Evolutionary conservation across 2,329 filamentous ascomycete genomes (phyloP).

Genomic region (Coniochaeta sp.): DNA sequence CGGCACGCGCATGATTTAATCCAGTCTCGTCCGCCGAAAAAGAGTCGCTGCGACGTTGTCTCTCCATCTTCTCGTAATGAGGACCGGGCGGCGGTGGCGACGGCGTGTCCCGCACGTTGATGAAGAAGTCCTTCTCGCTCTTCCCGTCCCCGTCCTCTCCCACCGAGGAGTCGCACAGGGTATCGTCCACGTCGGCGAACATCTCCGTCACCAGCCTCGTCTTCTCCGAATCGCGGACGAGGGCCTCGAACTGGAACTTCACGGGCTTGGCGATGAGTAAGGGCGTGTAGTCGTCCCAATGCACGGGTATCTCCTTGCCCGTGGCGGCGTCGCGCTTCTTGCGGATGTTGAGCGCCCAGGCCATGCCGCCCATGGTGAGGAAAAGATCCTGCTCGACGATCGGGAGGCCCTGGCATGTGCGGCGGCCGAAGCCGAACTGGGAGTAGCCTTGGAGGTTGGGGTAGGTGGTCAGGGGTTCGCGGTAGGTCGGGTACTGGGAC

Average conservation of each 20-base stretch:
- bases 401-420: slow-evolving; percentile 36
- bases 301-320: slow-evolving; percentile 24
- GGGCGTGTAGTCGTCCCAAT: slow-evolving; percentile 36
- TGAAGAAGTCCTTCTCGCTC: neutral
- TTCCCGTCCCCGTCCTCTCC: neutral
- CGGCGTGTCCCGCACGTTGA: neutral
- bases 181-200: slow-evolving; percentile 21
- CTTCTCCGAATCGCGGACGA: slow-evolving; percentile 19
- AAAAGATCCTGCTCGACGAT: slow-evolving; percentile 34
- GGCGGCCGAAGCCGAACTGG: slow-evolving; percentile 47
- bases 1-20: neutral
- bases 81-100: neutral
- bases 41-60: no score
- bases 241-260: slow-evolving; percentile 29
- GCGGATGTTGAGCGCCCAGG: slow-evolving; percentile 25
- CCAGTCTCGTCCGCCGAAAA: neutral
- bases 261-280: slow-evolving; percentile 36
- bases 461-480: slow-evolving; percentile 27
- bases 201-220: slow-evolving; percentile 20
- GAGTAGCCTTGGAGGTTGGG: slow-evolving; percentile 33
- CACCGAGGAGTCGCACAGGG: neutral
- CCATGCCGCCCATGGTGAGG: slow-evolving; percentile 29
- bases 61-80: neutral
- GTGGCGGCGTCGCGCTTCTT: slow-evolving; percentile 19
- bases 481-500: slow-evolving; percentile 29